phyloP scores from a whole-genome alignment of 768 basidiomycete species.

The Jaapia argillacea region DNA sequence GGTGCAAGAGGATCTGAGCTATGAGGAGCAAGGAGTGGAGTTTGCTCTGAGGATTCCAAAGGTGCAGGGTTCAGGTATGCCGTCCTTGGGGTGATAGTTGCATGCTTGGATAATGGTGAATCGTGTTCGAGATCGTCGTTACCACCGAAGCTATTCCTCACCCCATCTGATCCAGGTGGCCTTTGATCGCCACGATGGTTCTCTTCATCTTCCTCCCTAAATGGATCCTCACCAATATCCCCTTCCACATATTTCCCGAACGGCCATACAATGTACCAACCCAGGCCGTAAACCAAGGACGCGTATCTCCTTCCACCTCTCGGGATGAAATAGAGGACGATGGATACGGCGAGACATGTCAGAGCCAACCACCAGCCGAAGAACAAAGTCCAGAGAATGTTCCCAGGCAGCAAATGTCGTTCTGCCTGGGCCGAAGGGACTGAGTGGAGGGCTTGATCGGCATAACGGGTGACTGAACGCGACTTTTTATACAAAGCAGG shows the following conservation, averaged over 20 bases:
- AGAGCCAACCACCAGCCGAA: conserved; percentile 94
- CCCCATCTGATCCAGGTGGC: no score
- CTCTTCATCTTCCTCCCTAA: conserved; percentile 26
- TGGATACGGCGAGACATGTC: conserved; percentile 57
- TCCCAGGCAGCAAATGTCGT: conserved; percentile 87
- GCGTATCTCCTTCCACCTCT: conserved; percentile 79
- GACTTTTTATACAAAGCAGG: conserved; percentile 98
- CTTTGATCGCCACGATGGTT: no score
- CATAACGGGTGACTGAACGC: conserved; percentile 90
- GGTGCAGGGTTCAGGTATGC: conserved; percentile 30
- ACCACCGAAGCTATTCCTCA: no score
- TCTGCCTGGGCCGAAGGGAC: conserved; percentile 90
- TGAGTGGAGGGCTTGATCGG: conserved; percentile 89
- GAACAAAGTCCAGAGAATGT: conserved; percentile 81
- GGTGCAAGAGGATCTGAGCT: conserved; percentile 25
- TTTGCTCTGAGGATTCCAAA: conserved; percentile 38
- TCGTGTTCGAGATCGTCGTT: conserved; percentile 20
- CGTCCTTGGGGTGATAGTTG: conserved; percentile 33
- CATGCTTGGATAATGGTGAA: conserved; percentile 29
- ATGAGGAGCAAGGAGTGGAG: conserved; percentile 28
- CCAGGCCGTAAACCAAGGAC: conserved; percentile 80
- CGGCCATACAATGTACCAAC: conserved; percentile 97
- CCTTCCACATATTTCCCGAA: conserved; percentile 99
- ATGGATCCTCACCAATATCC: conserved; percentile 30
- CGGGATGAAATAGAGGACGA: conserved; percentile 62